Evolutionary conservation across 1,284 basidiomycete genomes (phyloP), one percentile per base, ranked within the genome.

Genomic region (Takashimella tepidaria): DNA sequence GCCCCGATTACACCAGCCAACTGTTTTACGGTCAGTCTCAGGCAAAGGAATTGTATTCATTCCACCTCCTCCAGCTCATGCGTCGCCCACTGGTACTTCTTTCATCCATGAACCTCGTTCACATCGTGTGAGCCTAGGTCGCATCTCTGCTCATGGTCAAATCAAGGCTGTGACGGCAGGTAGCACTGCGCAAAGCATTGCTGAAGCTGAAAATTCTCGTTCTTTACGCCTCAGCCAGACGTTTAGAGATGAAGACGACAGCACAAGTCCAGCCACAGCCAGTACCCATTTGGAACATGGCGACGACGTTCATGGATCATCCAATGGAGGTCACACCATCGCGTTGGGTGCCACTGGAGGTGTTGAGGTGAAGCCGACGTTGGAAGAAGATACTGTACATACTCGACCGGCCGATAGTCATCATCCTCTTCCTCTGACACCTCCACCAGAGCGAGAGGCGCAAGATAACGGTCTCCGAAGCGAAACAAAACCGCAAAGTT

Each of bases 1-100:
- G 48, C 60, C 55, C 3, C 55, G 62, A 19, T 37, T 59, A 2
- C 50, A 54, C 42, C 62, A 63, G 51, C 62, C 62, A 3, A 55
- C 62, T 1, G 62, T 63, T 26, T 31, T 63, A 11, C 57, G 62
- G 11, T 44, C 46, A 12, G 53, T 46, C 3, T 61, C 62, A 10
- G 62, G 62, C 12, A 46, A 47, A 13, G 62, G 59, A 3, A 37
- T 63, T 13, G 24, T 51, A 13, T 63, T 47, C 16, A 8, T 61
- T 20, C 51, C 58, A 1, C 61, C 58, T 44, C 56, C 56, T 20
- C 58, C 58, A 1, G 50, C 47, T 11, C 47, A 44, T 8, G 45
- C 47, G 1, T 52, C 46, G 24, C 26, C 53, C 24, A 41, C 45
- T 16, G 31, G 10, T 16, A 37, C 31, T 8, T 37, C 31, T 8